These are phyloP conservation scores for Phytophthora lateralis DNA, from an alignment of 352 stramenopile genomes.

Conservation along the genomic window DNA sequence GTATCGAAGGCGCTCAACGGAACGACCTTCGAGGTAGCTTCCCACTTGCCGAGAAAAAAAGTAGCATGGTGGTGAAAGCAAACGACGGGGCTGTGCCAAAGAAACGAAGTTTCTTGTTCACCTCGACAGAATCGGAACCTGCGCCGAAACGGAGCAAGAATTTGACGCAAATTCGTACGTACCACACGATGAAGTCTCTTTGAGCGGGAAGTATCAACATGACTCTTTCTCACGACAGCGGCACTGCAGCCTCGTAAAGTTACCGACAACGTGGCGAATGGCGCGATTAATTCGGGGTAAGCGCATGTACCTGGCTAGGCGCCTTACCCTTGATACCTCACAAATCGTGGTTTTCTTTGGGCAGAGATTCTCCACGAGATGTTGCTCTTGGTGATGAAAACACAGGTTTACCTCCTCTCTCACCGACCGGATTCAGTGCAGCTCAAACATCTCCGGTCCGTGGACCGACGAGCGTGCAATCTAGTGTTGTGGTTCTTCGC, in stretches of 20 bases:
- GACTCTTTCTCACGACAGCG: constrained; percentile 5
- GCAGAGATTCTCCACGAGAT: constrained; percentile 9
- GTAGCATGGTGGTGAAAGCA: constrained; percentile 1
- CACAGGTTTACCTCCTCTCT: background rate
- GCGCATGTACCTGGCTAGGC: background rate
- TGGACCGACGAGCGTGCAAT: background rate
- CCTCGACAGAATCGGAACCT: constrained; percentile 10
- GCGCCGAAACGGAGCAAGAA: constrained; percentile 26
- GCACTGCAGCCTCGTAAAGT: constrained; percentile 1
- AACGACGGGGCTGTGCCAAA: constrained; percentile 17
- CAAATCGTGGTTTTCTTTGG: constrained; percentile 3
- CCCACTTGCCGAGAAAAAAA: constrained; percentile 4
- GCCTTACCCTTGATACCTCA: background rate
- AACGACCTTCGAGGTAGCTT: constrained; percentile 2
- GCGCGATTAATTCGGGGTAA: constrained; percentile 14
- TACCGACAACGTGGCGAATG: background rate
- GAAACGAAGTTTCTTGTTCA: constrained; percentile 26
- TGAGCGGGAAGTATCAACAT: constrained; percentile 7
- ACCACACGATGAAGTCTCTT: background rate
- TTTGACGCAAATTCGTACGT: constrained; percentile 19
- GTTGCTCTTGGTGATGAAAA: background rate
- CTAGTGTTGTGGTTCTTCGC: constrained; percentile 3
- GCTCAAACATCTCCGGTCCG: background rate
- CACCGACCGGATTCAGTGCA: background rate
- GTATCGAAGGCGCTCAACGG: background rate